Conservation (phyloP, 2,329 filamentous ascomycete genomes). For the Stemphylium vesicarium region DNA sequence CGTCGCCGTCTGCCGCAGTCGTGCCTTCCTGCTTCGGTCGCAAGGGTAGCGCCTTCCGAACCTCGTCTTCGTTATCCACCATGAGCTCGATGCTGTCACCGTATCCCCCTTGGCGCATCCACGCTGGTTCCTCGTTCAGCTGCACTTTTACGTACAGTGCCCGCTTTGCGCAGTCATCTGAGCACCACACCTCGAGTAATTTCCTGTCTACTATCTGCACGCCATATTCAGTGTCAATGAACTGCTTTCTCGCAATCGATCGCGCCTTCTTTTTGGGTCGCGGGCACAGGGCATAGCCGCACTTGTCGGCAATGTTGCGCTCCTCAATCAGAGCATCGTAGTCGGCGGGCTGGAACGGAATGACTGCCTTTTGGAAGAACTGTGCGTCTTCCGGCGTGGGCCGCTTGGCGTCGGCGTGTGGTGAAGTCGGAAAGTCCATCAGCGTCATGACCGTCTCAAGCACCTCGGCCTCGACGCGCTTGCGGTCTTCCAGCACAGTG, state of each 20-base stretch:
- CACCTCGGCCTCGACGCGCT: conserved; percentile 77
- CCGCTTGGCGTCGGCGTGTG: conserved; percentile 56
- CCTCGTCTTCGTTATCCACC: conserved; percentile 43
- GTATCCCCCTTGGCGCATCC: conserved; percentile 70
- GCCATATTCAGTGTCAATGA: conserved; percentile 65
- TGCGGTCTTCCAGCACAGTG: conserved; percentile 79
- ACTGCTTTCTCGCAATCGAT: conserved; percentile 61
- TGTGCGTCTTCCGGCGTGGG: conserved; percentile 65
- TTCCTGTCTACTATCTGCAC: conserved; percentile 71
- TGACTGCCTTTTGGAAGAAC: conserved; percentile 70
- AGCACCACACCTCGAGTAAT: conserved; percentile 87
- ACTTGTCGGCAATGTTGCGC: conserved; percentile 80
- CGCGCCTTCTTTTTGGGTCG: conserved; percentile 66
- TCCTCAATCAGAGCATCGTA: conserved; percentile 89
- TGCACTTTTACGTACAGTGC: conserved; percentile 89
- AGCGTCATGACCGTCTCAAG: conserved; percentile 74
- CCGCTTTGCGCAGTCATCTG: conserved; percentile 74
- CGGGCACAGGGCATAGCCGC: conserved; percentile 83
- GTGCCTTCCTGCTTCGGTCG: conserved; percentile 32
- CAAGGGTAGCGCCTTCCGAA: conserved; percentile 35
- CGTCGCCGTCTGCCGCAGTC: conserved; percentile 22
- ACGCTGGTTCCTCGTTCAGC: conserved; percentile 81
- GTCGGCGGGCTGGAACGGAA: conserved; percentile 82
- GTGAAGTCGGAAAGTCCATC: conserved; percentile 66
- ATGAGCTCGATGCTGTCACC: conserved; percentile 49